Evolutionary conservation across 1,284 basidiomycete species (phyloP), one percentile per base, ranked within the genome.

Genomic region (Malassezia obtusa): DNA sequence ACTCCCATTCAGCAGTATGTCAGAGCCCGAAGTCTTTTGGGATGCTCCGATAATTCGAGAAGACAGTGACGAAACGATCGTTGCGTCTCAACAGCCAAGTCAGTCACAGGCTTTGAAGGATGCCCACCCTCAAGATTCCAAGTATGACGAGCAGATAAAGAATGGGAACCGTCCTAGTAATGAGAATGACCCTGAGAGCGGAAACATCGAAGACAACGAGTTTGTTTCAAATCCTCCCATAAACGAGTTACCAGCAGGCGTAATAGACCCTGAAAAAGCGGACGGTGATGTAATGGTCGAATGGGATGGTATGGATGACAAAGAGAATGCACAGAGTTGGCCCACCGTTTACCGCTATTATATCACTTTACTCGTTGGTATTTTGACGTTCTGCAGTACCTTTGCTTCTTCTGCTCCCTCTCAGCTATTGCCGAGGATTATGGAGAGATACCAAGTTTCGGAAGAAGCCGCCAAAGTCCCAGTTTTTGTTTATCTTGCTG

Each of bases 311-410:
- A 9, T 43, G 17, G 58, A 66, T 39, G 69, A 72, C 28, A 39
- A 45, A 11, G 68, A 72, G 35, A 86, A 84, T 64, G 91, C 83
- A 64, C 72, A 83, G 78, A 84, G 80, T 59, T 86, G 84, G 84
- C 76, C 77, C 12, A 61, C 74, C 1, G 14, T 58, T 9, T 81
- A 79, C 57, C 76, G 82, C 60, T 84, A 83, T 82, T 82, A 80
- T 61, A 73, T 87, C 22, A 86, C 85, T 2, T 61, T 76, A 21
- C 62, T 82, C 4, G 79, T 77, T 3, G 82, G 83, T 38, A 43
- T 84, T 0, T 78, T 86, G 35, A 81, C 86, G 10, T 75, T 87
- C 57, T 84, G 84, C 68, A 83, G 83, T 11, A 47, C 84, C 0
- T 84, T 84, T 52, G 79, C 83, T 8, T 80, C 82, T 15, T 78